Evolutionary conservation across 1,139 yeast species (phyloP).

Genomic region (Lodderomyces elongisporus): DNA sequence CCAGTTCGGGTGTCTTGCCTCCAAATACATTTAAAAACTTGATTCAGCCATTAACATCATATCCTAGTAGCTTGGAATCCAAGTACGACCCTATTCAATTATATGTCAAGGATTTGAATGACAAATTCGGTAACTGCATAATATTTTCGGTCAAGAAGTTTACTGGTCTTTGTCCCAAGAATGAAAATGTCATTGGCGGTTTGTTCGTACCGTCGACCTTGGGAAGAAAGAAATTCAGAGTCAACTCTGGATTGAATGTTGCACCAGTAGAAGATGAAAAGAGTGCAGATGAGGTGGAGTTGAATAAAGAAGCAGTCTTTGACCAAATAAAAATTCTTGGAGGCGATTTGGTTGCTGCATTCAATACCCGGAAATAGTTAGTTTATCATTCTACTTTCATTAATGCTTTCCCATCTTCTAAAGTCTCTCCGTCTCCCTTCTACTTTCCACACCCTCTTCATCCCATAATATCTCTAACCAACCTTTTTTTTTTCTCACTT

Average conservation of each 20-base stretch:
- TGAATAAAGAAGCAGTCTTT: slow-evolving; percentile 72
- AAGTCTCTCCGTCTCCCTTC: too few relatives aligned
- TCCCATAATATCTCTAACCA: too few relatives aligned
- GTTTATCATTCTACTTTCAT: too few relatives aligned
- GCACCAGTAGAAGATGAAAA: slow-evolving; percentile 51
- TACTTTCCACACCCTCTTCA: too few relatives aligned
- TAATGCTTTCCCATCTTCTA: too few relatives aligned
- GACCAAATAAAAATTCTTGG: slow-evolving; percentile 73
- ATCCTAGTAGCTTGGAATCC: slow-evolving; percentile 41
- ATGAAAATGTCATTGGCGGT: slow-evolving; percentile 68
- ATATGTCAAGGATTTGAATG: slow-evolving; percentile 50
- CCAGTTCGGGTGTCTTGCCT: slow-evolving; percentile 54
- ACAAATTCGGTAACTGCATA: slow-evolving; percentile 51
- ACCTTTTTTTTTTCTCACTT: too few relatives aligned
- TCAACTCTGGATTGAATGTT: slow-evolving; percentile 70
- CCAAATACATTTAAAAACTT: slow-evolving; percentile 63
- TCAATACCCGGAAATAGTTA: slow-evolving; percentile 17
- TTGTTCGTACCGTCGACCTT: slow-evolving; percentile 65
- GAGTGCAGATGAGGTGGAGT: slow-evolving; percentile 43
- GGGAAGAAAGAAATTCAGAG: slow-evolving; percentile 64
- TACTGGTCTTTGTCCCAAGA: slow-evolving; percentile 45
- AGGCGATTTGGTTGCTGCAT: slow-evolving; percentile 51
- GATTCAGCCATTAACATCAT: slow-evolving; percentile 31
- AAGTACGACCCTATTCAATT: slow-evolving; percentile 55
- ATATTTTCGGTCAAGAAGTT: slow-evolving; percentile 57